Base-by-base conservation (phyloP, 768 basidiomycete species). In the Rubroboletus satanas region DNA sequence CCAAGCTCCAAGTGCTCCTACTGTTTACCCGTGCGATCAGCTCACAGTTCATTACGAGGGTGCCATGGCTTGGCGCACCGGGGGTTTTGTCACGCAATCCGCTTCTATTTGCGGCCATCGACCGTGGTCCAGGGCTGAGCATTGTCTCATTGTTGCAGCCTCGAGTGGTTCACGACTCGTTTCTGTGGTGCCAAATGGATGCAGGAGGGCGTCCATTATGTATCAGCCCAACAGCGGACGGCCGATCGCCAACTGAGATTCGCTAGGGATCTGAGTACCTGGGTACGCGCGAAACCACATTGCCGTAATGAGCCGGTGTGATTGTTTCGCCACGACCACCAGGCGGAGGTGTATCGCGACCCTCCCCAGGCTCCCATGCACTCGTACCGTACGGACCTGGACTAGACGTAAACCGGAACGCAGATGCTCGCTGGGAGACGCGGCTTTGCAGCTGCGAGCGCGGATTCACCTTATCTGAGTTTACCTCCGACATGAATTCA, bases 291-390 rank as follows among this genome's bases (percentile, higher is more conserved):
- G 52, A 55, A 55, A 44, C 51, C 55, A 53, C 45, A 44, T 52
- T 68, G 55, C 70, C 68, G 66, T 71, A 70, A 71, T 42, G 56
- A 58, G 57, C 44, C 55, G 62, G 28, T 54, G 45, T 51, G 44
- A 66, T 47, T 57, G 52, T 43, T 65, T 50, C 56, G 61, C 63
- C 57, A 62, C 47, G 33, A 54, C 54, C 47, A 55, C 58, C 52
- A 26, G 47, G 36, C 21, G 21, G 21, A 45, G 45, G 49, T 49
- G 37, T 45, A 46, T 39, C 39, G 52, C 49, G 49, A 47, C 51
- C 49, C 54, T 56, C 54, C 21, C 35, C 21, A 49, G 29, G 38
- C 43, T 45, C 49, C 45, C 51, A 51, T 21, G 21, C 21, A 2
- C 35, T 37, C 31, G 41, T 46, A 50, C 56, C 47, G 21, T 33